A percentile compares a stretch with the other conserved stretches of the same genome.
These are phyloP conservation scores for Mycena vitilis DNA, from an alignment of 768 basidiomycete genomes.

Conservation along the genomic window DNA sequence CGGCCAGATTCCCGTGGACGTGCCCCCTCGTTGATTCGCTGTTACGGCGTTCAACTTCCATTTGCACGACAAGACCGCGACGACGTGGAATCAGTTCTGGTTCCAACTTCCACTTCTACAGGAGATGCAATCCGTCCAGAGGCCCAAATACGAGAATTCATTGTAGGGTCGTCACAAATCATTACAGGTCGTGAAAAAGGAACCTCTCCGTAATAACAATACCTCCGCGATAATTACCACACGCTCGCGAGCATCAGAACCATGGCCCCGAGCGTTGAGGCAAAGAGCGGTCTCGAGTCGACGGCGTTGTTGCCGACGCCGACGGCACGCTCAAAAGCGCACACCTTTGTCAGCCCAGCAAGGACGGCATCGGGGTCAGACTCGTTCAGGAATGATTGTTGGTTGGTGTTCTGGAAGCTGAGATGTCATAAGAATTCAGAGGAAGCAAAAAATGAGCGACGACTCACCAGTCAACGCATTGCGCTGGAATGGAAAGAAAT, in stretches of 20 bases:
- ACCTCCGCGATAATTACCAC: background rate
- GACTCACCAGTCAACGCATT: conserved; percentile 75
- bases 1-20: too few species aligned
- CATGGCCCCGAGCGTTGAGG: conserved; percentile 1
- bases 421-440: conserved; percentile 8
- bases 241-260: conserved; percentile 1
- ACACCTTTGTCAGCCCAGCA: conserved; percentile 62
- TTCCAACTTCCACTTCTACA: too few species aligned
- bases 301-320: conserved; percentile 55
- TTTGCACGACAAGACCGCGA: background rate
- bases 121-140: background rate
- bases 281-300: conserved; percentile 35
- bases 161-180: conserved; percentile 24
- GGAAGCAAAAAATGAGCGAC: background rate
- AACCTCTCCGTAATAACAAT: background rate
- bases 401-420: conserved; percentile 70
- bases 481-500: conserved; percentile 48
- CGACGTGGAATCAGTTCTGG: too few species aligned
- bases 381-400: conserved; percentile 61
- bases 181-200: conserved; percentile 16
- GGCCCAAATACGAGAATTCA: background rate
- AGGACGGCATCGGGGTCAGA: conserved; percentile 61
- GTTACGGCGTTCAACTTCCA: background rate
- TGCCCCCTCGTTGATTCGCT: too few species aligned
- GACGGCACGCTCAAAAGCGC: conserved; percentile 62